phyloP scores from a whole-genome alignment of 2,329 filamentous ascomycete species.

The Phialemoniopsis sp. region DNA sequence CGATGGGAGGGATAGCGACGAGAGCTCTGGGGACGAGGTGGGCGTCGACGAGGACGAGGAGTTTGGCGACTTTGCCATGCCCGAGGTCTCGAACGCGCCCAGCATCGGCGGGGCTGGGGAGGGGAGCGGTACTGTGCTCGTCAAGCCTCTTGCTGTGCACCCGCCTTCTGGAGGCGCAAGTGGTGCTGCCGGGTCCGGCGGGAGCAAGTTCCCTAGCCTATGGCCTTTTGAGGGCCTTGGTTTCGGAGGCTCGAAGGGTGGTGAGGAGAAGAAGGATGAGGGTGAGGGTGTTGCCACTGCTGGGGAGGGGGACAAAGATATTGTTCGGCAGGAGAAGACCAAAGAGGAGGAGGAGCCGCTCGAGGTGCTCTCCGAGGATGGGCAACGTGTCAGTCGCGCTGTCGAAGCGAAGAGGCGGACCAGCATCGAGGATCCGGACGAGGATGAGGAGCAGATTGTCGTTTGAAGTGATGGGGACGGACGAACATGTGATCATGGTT shows the following conservation, averaged over 20 bases:
- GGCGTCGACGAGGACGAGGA: conserved; percentile 57
- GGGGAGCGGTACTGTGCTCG: conserved; percentile 34
- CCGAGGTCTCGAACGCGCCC: conserved; percentile 38
- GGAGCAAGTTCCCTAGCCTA: conserved; percentile 43
- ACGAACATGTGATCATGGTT: no score
- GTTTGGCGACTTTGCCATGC: conserved; percentile 66
- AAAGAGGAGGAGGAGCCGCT: conserved; percentile 21
- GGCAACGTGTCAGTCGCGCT: conserved; percentile 36
- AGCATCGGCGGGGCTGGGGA: no score
- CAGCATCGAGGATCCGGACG: conserved; percentile 57
- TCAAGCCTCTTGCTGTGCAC: conserved; percentile 52
- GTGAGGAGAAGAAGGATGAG: conserved; percentile 22
- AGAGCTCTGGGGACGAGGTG: conserved; percentile 38
- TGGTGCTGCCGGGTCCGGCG: conserved; percentile 21
- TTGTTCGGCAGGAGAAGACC: conserved; percentile 19
- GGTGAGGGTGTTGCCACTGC: conserved; percentile 19
- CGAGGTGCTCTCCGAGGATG: conserved; percentile 30
- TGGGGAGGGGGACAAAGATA: conserved; percentile 28
- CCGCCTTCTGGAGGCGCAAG: no score
- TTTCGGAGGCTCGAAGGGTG: conserved; percentile 23
- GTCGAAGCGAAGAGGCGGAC: conserved; percentile 50
- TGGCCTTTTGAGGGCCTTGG: conserved; percentile 53
- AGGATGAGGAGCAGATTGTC: conserved; percentile 40
- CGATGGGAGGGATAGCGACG: conserved; percentile 26
- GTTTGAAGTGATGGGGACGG: no score